These are phyloP conservation scores for Neurospora pannonica DNA, from an alignment of 495 filamentous ascomycete species.

Conservation along the genomic window DNA sequence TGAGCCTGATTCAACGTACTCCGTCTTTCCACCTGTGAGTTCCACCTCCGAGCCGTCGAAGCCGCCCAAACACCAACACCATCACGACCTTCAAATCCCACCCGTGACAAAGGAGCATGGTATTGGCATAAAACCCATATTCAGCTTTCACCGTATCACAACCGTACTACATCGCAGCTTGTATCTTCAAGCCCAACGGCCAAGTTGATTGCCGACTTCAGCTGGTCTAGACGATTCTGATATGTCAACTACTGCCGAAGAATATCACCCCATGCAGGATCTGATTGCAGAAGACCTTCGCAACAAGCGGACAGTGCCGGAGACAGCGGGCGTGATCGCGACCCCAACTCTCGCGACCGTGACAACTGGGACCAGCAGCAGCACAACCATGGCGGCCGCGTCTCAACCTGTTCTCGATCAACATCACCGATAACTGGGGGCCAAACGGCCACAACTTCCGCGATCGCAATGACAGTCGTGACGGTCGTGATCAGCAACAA, in stretches of 20 bases:
- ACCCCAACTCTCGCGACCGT: no score
- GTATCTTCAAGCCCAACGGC: background rate
- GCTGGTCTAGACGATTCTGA: background rate
- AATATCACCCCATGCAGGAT: no score
- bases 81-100: background rate
- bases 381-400: no score
- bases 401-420: no score
- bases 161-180: background rate
- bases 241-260: background rate
- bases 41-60: no score
- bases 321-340: no score
- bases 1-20: slow-evolving; percentile 6
- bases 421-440: no score
- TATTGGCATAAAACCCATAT: slow-evolving; percentile 16
- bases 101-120: slow-evolving; percentile 17
- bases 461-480: no score
- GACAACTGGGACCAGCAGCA: no score
- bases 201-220: slow-evolving; percentile 6
- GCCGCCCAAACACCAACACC: background rate
- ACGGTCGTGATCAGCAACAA: background rate
- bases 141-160: background rate
- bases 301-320: no score
- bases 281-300: background rate
- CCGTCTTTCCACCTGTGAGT: slow-evolving; percentile 1
- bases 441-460: no score